Evolutionary conservation across 169 alveolate genomes (phyloP).

Genomic region (Perkinsus marinus): DNA sequence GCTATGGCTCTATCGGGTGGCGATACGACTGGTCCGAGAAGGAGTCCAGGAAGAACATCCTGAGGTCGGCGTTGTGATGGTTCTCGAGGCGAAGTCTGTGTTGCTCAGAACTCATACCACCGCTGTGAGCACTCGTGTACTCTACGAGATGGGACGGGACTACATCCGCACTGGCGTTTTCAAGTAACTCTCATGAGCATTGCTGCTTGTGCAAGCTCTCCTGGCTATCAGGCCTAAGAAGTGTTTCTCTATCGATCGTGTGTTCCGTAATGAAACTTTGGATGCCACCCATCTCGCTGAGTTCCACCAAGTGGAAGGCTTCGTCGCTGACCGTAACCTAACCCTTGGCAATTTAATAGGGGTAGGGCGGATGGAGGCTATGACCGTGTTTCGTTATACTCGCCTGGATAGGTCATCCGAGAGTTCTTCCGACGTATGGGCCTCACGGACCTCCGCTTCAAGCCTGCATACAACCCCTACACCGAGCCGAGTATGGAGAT

Average conservation of each 20-base stretch:
- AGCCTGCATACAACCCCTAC: slow-evolving; percentile 99
- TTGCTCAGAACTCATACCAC: slow-evolving; percentile 94
- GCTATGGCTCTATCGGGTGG: slow-evolving; percentile 93
- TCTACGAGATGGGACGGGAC: slow-evolving; percentile 80
- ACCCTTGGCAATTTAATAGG: slow-evolving; percentile 79
- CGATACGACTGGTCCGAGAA: slow-evolving; percentile 86
- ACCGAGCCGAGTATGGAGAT: slow-evolving; percentile 99
- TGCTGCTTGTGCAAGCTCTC: neutral
- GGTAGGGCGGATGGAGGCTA: slow-evolving; percentile 21
- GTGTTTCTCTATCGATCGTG: slow-evolving; percentile 96
- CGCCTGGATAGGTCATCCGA: slow-evolving; percentile 35
- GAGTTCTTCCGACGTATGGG: slow-evolving; percentile 45
- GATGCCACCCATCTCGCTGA: slow-evolving; percentile 99
- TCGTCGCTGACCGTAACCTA: slow-evolving; percentile 74
- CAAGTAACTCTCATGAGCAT: neutral
- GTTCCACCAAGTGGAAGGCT: slow-evolving; percentile 93
- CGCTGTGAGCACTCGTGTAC: slow-evolving; percentile 87
- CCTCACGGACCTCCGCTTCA: slow-evolving; percentile 61
- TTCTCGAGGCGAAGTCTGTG: neutral
- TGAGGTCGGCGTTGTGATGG: neutral
- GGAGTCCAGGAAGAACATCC: slow-evolving; percentile 58
- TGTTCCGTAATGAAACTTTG: slow-evolving; percentile 95
- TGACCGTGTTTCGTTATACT: slow-evolving; percentile 69
- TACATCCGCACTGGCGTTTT: slow-evolving; percentile 24
- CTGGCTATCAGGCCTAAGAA: slow-evolving; percentile 77